phyloP scores from a whole-genome alignment of 2,329 filamentous ascomycete species.

The Colletotrichum orchidophilum region DNA sequence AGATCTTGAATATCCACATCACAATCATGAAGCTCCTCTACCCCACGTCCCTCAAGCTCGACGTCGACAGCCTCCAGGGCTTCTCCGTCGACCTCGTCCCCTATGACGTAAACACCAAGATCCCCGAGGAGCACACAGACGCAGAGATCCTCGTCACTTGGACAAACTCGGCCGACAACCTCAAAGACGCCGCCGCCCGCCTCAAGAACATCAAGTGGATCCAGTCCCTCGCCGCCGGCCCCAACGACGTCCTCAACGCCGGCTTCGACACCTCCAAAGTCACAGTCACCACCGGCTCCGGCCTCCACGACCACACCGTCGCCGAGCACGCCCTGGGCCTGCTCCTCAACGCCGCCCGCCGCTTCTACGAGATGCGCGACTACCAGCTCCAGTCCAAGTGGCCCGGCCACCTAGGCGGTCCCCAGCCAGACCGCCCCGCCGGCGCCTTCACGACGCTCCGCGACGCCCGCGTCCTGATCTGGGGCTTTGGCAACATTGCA shows the following conservation, averaged over 20 bases:
- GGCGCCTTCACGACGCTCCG: slow-evolving; percentile 68
- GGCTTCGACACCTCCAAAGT: slow-evolving; percentile 65
- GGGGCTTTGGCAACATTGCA: slow-evolving; percentile 75
- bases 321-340: slow-evolving; percentile 71
- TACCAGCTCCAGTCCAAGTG: slow-evolving; percentile 65
- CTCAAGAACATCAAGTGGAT: slow-evolving; percentile 71
- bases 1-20: background rate
- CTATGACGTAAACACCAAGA: slow-evolving; percentile 66
- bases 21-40: slow-evolving; percentile 71
- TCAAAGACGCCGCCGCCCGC: slow-evolving; percentile 63
- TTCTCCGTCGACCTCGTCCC: slow-evolving; percentile 66
- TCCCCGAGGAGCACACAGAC: slow-evolving; percentile 67
- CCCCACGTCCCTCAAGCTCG: slow-evolving; percentile 69
- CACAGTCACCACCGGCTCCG: slow-evolving; percentile 68
- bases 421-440: slow-evolving; percentile 66
- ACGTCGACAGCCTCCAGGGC: slow-evolving; percentile 64
- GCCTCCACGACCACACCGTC: slow-evolving; percentile 71
- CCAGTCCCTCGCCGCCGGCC: slow-evolving; percentile 72
- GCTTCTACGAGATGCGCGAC: slow-evolving; percentile 71
- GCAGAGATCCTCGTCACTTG: slow-evolving; percentile 71
- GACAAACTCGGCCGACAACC: slow-evolving; percentile 67
- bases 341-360: slow-evolving; percentile 62
- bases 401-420: slow-evolving; percentile 69
- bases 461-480: slow-evolving; percentile 66
- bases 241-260: slow-evolving; percentile 70